Evolutionary conservation across 495 filamentous ascomycete genomes (phyloP).

Genomic region (Aspergillus haitiensis): DNA sequence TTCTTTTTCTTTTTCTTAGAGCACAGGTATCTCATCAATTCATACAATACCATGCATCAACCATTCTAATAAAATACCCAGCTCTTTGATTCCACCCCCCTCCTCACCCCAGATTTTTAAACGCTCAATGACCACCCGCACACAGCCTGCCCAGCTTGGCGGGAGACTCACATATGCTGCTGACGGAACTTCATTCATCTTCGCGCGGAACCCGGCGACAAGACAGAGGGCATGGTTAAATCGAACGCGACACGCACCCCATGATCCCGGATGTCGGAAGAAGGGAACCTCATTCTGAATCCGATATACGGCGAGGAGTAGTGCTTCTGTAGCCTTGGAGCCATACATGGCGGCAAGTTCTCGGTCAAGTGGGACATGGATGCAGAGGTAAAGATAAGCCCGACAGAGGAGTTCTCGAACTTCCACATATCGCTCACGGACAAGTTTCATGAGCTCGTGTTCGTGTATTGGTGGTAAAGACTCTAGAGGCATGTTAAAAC

Average conservation of each 20-base stretch:
- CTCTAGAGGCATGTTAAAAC: slow-evolving; percentile 35
- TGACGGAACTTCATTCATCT: slow-evolving; percentile 23
- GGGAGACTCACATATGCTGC: slow-evolving; percentile 29
- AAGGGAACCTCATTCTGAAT: slow-evolving; percentile 33
- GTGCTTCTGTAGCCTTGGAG: slow-evolving; percentile 30
- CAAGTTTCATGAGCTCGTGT: slow-evolving; percentile 37
- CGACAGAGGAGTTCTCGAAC: slow-evolving; percentile 42
- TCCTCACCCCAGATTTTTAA: slow-evolving; percentile 33
- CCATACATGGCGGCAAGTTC: slow-evolving; percentile 26
- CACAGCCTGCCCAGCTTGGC: slow-evolving; percentile 27
- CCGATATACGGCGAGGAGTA: slow-evolving; percentile 30
- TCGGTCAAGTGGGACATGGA: slow-evolving; percentile 26
- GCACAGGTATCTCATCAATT: too few relatives aligned
- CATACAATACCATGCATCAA: slow-evolving; percentile 26
- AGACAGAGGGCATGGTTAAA: slow-evolving; percentile 35
- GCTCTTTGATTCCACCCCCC: slow-evolving; percentile 32
- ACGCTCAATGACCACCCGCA: slow-evolving; percentile 30
- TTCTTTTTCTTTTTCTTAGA: background rate
- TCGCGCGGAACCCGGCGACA: slow-evolving; percentile 31
- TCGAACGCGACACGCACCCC: slow-evolving; percentile 34
- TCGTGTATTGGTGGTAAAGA: slow-evolving; percentile 26
- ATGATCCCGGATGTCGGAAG: slow-evolving; percentile 35
- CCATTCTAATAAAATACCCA: slow-evolving; percentile 31
- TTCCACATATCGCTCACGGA: slow-evolving; percentile 40
- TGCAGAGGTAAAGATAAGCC: slow-evolving; percentile 39